A percentile compares a stretch with the other conserved stretches of the same genome.
Conservation (phyloP, 768 basidiomycete species). For the Favolaschia claudopus region DNA sequence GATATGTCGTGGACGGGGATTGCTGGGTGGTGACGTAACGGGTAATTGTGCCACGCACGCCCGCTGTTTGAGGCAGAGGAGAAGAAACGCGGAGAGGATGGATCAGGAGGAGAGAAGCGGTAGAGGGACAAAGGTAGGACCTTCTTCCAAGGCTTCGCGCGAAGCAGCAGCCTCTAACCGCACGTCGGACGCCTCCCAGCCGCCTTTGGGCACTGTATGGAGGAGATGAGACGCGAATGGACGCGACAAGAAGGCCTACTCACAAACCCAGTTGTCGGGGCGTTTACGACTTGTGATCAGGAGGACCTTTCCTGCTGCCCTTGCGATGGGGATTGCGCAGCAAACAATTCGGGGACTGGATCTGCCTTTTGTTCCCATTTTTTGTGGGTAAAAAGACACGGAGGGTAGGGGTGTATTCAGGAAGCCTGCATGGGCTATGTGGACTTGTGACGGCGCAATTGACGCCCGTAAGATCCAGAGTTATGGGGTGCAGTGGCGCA, state of each 20-base stretch:
- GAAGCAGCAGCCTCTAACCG: slow-evolving; percentile 87
- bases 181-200: slow-evolving; percentile 86
- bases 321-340: slow-evolving; percentile 86
- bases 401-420: slow-evolving; percentile 28
- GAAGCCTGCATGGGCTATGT: slow-evolving; percentile 38
- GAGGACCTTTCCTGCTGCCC: slow-evolving; percentile 77
- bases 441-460: slow-evolving; percentile 28
- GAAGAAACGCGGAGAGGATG: slow-evolving; percentile 52
- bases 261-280: slow-evolving; percentile 85
- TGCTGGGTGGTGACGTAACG: slow-evolving; percentile 86
- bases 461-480: slow-evolving; percentile 22
- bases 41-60: slow-evolving; percentile 86
- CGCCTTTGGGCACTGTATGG: slow-evolving; percentile 87
- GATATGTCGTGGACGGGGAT: slow-evolving; percentile 81
- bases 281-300: slow-evolving; percentile 87
- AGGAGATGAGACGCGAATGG: slow-evolving; percentile 14
- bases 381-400: slow-evolving; percentile 24
- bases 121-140: slow-evolving; percentile 86
- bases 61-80: slow-evolving; percentile 63
- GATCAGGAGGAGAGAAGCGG: slow-evolving; percentile 78
- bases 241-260: slow-evolving; percentile 50
- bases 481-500: background rate
- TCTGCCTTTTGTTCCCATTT: slow-evolving; percentile 76
- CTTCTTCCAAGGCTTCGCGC: slow-evolving; percentile 95
- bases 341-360: slow-evolving; percentile 86